Base-by-base conservation (phyloP, 306 rosid species). In the Oemleria cerasiformis region DNA sequence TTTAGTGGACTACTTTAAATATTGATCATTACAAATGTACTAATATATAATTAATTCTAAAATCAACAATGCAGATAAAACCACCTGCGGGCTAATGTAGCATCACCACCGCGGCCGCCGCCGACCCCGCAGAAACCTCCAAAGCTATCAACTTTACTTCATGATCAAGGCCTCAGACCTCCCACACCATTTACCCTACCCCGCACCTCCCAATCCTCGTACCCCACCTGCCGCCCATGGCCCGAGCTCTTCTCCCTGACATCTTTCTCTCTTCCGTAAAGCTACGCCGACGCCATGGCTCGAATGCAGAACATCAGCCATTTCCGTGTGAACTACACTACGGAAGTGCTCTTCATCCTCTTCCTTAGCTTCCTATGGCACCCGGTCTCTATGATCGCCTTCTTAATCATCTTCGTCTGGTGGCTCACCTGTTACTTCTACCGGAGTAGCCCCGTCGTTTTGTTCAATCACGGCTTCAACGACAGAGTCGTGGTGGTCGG, bases 331-430 rank as follows among this genome's bases (percentile, higher is more conserved):
- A 85, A 85, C 71, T 85, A 85, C 79, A 63, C 85, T 63, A 58
- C 82, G 83, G 81, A 34, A 19, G 65, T 62, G 63, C 89, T 85
- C 71, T 8, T 82, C 70, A 54, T 79, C 51, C 79, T 85, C 64
- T 85, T 85, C 81, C 73, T 82, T 25, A 61, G 89, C 67, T 81
- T 85, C 17, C 82, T 85, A 7, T 85, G 89, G 89, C 85, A 85
- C 64, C 89, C 89, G 2, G 25, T 80, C 15, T 85, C 89, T 20
- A 79, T 85, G 83, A 68, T 85, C 78, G 83, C 77, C 36, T 82
- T 77, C 68, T 58, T 85, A 48, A 20, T 79, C 51, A 17, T 75
- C 48, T 68, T 80, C 49, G 47, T 85, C 16, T 84, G 51, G 14
- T 85, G 89, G 89, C 49, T 77, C 77, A 76, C 67, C 56, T 76